Evolutionary conservation across 2,329 filamentous ascomycete genomes (phyloP).

Genomic region (Proliferodiscus dingleyae): DNA sequence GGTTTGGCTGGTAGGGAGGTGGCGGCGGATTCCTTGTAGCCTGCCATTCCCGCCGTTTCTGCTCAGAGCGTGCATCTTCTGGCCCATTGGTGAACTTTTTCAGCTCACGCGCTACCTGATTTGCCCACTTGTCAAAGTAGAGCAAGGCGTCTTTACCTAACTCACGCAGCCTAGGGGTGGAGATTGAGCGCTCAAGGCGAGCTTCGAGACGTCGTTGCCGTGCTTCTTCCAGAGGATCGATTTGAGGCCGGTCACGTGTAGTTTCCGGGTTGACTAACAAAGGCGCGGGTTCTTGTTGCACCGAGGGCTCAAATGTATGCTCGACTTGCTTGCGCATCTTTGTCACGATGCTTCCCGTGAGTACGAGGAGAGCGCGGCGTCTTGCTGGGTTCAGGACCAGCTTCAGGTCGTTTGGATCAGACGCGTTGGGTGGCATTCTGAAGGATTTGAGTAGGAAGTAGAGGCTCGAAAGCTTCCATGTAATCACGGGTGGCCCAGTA

Average conservation of each 20-base stretch:
- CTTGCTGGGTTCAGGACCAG: conserved; percentile 49
- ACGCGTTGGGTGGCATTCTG: conserved; percentile 24
- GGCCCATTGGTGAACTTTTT: conserved; percentile 58
- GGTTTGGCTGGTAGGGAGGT: conserved; percentile 17
- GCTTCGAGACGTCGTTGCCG: conserved; percentile 20
- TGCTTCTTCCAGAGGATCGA: conserved; percentile 12
- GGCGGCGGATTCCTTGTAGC: conserved; percentile 22
- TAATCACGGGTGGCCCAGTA: too few species aligned
- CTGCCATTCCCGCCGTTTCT: conserved; percentile 35
- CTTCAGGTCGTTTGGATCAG: conserved; percentile 26
- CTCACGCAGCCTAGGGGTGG: conserved; percentile 21
- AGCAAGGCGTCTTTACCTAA: conserved; percentile 55
- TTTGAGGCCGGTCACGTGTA: conserved; percentile 6
- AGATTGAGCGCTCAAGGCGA: conserved; percentile 17
- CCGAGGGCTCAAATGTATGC: conserved; percentile 27
- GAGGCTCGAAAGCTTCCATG: too few species aligned
- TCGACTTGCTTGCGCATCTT: conserved; percentile 51
- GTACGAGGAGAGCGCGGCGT: conserved; percentile 46
- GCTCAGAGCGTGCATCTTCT: conserved; percentile 43
- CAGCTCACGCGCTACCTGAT: conserved; percentile 63
- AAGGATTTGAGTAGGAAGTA: too few species aligned
- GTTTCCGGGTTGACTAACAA: conserved; percentile 13
- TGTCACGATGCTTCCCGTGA: conserved; percentile 47
- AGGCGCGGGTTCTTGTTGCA: conserved; percentile 13
- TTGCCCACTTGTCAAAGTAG: conserved; percentile 74